Base-by-base conservation (phyloP, 139 green algal species). In the Closterium sp. region DNA sequence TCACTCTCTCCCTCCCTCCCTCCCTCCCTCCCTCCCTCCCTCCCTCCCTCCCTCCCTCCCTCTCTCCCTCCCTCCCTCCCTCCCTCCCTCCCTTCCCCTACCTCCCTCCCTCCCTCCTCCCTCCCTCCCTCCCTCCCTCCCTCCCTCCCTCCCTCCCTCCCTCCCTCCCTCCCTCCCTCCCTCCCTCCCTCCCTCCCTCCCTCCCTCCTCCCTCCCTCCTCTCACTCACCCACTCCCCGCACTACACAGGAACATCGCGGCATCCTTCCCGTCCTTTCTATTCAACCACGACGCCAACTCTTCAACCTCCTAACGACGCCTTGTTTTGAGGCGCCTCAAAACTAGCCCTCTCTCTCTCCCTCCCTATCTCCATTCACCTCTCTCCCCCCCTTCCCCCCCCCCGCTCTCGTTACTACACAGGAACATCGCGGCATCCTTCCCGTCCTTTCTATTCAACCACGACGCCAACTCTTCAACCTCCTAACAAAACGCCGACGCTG, bases 271-370 rank as follows among this genome's bases (percentile, higher is more conserved):
- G 5, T 79, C 62, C 0, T 79, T 79, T 79, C 62, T 79, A 1
- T 79, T 79, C 62, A 79, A 79, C 62, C 62, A 79, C 62, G 62
- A 79, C 27, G 62, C 62, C 62, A 79, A 79, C 62, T 27, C 62
- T 79, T 24, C 62, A 24, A 79, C 62, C 62, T 27, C 62, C 62
- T 79, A 5, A 27, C 19, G n/a, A n/a, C n/a, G n/a, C n/a, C n/a
- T n/a, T n/a, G n/a, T n/a, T n/a, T n/a, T n/a, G n/a, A n/a, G n/a
- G n/a, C n/a, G n/a, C n/a, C n/a, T n/a, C n/a, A n/a, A n/a, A n/a
- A n/a, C n/a, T n/a, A n/a, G n/a, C 87, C n/a, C 87, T 90, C 87
- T 34, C 87, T 5, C 87, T 84, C 87, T 90, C 27, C 87, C 87
- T 90, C 87, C 70, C 87, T 31, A 4, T 9, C 87, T 86, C 88